Evolutionary conservation across 2,329 filamentous ascomycete species (phyloP), one percentile per base, ranked within the genome.

Genomic region (Myotisia sp.): DNA sequence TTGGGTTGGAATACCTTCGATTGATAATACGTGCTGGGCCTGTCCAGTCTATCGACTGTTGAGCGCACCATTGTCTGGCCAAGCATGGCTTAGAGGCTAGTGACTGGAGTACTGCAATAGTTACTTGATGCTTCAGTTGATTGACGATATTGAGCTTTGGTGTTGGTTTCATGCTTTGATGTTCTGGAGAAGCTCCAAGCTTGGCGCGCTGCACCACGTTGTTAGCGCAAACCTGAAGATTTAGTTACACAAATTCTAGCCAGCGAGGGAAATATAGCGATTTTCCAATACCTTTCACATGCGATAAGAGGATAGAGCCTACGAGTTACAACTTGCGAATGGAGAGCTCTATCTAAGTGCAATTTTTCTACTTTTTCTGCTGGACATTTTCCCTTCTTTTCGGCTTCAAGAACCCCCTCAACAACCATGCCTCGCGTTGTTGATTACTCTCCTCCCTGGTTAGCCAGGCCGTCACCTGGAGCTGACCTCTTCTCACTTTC

Each of bases 31-130:
- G 87, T 86, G 56, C 87, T 95, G 12, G 90, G 87, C 60, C 78
- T 80, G 60, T 98, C 90, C 43, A 98, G 74, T 41, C 90, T 72
- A 33, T 95, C 87, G 42, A 95, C 81, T 5, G 90, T 95, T 55
- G 44, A 33, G 7, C 46, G 51, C 55, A 58, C 58, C 24, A 32
- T 34, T 9, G 29, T 21, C 29, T n/a, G n/a, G n/a, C n/a, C n/a
- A n/a, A 14, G n/a, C 32, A 26, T 26, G 21, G 7, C 24, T 22
- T 17, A 6, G 13, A 5, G 6, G 14, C 14, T 10, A 29, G 6
- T 29, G 26, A 29, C 26, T 10, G 6, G 26, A 10, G 8, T 29
- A 6, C 8, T 29, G 6, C 26, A 13, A 29, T n/a, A n/a, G 26
- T 12, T 7, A n/a, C 7, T 6, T 23, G 22, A 7, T 23, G 22